phyloP scores from a whole-genome alignment of 2,329 filamentous ascomycete genomes.

The Stromatinia cepivora region DNA sequence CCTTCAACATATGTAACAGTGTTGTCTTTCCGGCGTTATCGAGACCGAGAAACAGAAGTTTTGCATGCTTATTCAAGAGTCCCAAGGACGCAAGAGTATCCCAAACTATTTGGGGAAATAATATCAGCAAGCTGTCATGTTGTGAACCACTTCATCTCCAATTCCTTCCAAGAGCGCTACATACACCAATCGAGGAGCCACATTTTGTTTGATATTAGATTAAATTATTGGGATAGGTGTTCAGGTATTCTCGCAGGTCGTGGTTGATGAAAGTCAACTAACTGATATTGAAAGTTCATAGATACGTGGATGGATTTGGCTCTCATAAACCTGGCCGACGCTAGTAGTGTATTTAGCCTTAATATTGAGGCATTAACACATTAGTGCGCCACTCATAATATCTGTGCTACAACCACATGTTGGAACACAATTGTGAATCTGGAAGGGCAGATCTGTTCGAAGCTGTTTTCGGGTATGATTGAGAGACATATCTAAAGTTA shows the following conservation, averaged over 20 bases:
- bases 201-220: constrained; percentile 53
- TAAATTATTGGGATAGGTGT: constrained; percentile 16
- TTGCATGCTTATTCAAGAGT: constrained; percentile 92
- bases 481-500: not conserved
- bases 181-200: constrained; percentile 97
- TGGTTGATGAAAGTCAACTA: constrained; percentile 14
- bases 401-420: constrained; percentile 16
- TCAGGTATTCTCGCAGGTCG: constrained; percentile 16
- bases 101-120: constrained; percentile 62
- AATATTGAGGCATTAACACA: not conserved
- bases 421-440: not conserved
- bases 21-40: constrained; percentile 96
- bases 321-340: constrained; percentile 25
- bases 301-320: constrained; percentile 25
- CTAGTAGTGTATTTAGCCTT: constrained; percentile 13
- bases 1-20: constrained; percentile 93
- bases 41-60: constrained; percentile 88
- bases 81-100: constrained; percentile 85
- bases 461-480: not conserved
- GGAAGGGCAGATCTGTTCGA: not conserved
- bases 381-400: not conserved
- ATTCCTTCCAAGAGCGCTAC: constrained; percentile 40
- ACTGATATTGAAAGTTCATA: constrained; percentile 22
- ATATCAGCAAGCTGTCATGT: constrained; percentile 39
- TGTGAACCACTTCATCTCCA: constrained; percentile 17